Base-by-base conservation (phyloP, 2,329 filamentous ascomycete genomes). In the Colletotrichum phormii region DNA sequence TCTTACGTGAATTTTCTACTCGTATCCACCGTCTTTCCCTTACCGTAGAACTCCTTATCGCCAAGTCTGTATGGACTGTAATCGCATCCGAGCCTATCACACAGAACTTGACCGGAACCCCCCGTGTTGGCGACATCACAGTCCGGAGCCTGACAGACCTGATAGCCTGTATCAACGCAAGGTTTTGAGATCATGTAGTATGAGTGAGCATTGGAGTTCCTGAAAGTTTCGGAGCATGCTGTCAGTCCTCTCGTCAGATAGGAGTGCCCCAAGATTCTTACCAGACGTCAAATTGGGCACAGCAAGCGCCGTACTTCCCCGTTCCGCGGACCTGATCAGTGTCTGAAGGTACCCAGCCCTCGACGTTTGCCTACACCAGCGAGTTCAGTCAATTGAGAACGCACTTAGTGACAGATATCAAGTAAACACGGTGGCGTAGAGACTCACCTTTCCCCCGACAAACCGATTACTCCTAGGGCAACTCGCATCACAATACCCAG, bases 41-140 rank as follows among this genome's bases (percentile, higher is more conserved):
- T 81, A 37, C 90, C 90, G 80, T 89, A 92, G 83, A 92, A 93
- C 78, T 83, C 81, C 42, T 82, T 83, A 78, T 88, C 86, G 49
- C 89, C 90, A 83, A 89, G 86, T 76, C 90, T 89, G 87, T 88
- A 92, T 26, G 87, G 82, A 84, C 91, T 91, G 84, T 89, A 91
- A 77, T 91, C 90, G 77, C 91, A 93, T 26, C 91, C 91, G 75
- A 90, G 88, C 71, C 88, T 88, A 79, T 92, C 90, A 81, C 91
- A 92, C 42, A 90, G 74, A 88, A 86, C 73, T 84, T 80, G 62
- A 77, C 77, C 13, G 78, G 82, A 75, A 84, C 86, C 33, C 29
- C 83, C 82, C 62, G 84, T 87, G 65, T 88, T 87, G 75, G 86
- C 88, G 15, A 71, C 71, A 68, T 26, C 53, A 15, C 82, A 80